These are phyloP conservation scores for Rhodotorula sp. DNA, from an alignment of 1,284 basidiomycete species.

Conservation along the genomic window DNA sequence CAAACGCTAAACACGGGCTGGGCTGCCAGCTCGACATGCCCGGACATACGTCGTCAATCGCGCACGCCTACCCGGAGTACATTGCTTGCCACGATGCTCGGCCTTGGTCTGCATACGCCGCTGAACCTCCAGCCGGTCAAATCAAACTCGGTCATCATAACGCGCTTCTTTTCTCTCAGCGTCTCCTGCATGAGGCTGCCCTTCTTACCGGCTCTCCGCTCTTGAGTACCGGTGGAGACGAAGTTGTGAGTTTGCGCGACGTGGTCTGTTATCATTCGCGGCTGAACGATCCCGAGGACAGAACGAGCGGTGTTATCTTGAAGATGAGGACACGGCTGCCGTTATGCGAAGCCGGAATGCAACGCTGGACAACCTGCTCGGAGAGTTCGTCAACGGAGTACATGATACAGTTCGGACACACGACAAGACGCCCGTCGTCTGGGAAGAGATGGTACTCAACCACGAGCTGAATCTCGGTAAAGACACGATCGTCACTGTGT, in stretches of 20 bases:
- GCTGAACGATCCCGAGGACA: not conserved
- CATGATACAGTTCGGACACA: conserved; percentile 54
- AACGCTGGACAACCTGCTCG: conserved; percentile 64
- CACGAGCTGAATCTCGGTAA: conserved; percentile 62
- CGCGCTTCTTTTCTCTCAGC: conserved; percentile 7
- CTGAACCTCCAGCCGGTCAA: conserved; percentile 61
- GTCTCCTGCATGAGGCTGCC: conserved; percentile 45
- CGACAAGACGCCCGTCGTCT: conserved; percentile 65
- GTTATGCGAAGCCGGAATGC: conserved; percentile 56
- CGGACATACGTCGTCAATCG: conserved; percentile 71
- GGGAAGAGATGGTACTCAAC: conserved; percentile 70
- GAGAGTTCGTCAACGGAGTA: conserved; percentile 60
- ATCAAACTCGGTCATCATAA: conserved; percentile 12
- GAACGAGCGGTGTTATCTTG: conserved; percentile 41
- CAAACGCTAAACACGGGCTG: not conserved
- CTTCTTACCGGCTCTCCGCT: conserved; percentile 60
- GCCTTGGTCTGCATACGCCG: conserved; percentile 24
- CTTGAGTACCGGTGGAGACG: conserved; percentile 79
- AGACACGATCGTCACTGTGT: conserved; percentile 68
- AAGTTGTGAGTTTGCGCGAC: conserved; percentile 59
- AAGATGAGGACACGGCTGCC: conserved; percentile 61
- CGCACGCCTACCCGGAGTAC: conserved; percentile 64
- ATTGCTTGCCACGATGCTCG: conserved; percentile 61
- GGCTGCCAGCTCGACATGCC: conserved; percentile 68
- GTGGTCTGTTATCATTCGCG: too few relatives aligned